Base-by-base conservation (phyloP, 1,139 yeast species). In the Lodderomyces oxycetoniae region DNA sequence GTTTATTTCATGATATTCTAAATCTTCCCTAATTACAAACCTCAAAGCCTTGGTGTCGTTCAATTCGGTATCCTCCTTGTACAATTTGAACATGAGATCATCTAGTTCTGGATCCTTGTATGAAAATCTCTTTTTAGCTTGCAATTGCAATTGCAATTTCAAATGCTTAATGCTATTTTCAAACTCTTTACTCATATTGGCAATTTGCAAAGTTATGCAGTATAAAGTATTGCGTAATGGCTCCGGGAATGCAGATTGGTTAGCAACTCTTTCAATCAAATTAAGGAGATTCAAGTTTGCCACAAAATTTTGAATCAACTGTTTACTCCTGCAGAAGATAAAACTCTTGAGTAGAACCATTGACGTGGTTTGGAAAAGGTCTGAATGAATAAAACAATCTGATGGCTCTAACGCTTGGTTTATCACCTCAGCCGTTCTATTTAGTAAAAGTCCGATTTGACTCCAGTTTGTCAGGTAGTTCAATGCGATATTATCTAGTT, bases 401-500 rank as follows among this genome's bases (percentile, higher is more conserved):
- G 9, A 6, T 24, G 6, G 6, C 14, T 10, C 14, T 7, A 12
- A 12, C 6, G n/a, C 7, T 14, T 34, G 37, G 9, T 26, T 23
- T 11, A 40, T 24, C 31, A 45, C 40, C 3, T 44, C 60, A n/a
- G 53, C 42, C 3, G 64, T 49, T 66, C 70, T 64, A 8, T 45
- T 50, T 16, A 57, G 35, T 3, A 64, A 40, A 25, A 63, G 43
- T 7, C 57, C 46, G 2, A 64, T 46, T 33, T 50, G 57, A 11
- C 50, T 43, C 57, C 65, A 61, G 12, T 52, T 43, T 1, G 49
- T 44, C n/a, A 55, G 41, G 15, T 55, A 50, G 34, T 59, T 53
- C 7, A 61, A 35, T 5, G 53, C 35, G 10, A 63, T 38, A 33
- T 59, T 61, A 34, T 60, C 55, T 7, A 63, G 50, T 24, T 59